Evolutionary conservation across 108 stramenopile species (phyloP).

Genomic region (Cylindrotheca fusiformis): DNA sequence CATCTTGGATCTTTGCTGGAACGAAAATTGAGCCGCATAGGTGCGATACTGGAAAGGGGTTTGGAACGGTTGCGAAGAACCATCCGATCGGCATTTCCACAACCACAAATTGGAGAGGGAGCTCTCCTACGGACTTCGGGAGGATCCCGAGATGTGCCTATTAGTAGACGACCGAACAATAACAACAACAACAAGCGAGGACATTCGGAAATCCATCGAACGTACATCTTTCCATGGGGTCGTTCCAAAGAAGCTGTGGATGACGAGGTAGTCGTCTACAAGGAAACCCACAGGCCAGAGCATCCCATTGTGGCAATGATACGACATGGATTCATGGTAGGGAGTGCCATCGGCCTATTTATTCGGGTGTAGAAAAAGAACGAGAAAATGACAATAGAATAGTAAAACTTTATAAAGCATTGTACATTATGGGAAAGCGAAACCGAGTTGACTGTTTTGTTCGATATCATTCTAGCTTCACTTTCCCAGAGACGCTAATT

Average conservation of each 20-base stretch:
- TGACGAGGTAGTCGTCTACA: too few species aligned
- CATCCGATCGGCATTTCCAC: background rate
- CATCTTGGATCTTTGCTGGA: background rate
- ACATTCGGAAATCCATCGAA: too few species aligned
- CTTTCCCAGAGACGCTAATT: slow-evolving; percentile 22
- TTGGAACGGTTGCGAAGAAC: background rate
- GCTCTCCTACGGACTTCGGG: background rate
- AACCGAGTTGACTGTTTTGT: too few species aligned
- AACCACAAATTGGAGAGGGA: background rate
- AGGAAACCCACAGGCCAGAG: background rate
- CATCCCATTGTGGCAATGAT: background rate
- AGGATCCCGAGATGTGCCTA: background rate
- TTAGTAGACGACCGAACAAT: background rate
- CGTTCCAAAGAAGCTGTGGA: background rate
- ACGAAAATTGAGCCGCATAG: background rate
- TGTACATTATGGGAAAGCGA: too few species aligned
- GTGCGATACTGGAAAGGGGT: background rate
- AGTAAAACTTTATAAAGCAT: too few species aligned
- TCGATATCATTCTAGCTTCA: too few species aligned
- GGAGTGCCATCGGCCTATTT: background rate
- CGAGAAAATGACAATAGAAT: too few species aligned
- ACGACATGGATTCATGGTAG: background rate
- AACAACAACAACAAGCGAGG: background rate
- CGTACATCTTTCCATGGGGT: background rate
- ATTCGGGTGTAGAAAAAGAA: background rate